phyloP scores from a whole-genome alignment of 768 basidiomycete species.

The Pisolithus microcarpus region DNA sequence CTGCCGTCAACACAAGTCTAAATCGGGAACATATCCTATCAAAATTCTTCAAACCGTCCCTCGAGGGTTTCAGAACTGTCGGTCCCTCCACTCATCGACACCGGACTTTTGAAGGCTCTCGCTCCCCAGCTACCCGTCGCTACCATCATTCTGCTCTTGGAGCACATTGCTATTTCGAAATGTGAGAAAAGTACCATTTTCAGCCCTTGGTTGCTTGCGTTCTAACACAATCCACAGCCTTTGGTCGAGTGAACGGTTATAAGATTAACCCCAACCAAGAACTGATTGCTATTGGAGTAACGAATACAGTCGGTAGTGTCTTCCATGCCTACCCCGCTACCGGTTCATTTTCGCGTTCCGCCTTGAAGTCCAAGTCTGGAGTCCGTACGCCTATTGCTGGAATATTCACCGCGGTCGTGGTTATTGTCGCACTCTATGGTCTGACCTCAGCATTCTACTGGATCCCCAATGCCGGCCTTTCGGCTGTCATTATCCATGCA shows the following conservation, averaged over 20 bases:
- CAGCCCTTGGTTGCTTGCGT: neutral
- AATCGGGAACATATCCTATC: conserved; percentile 70
- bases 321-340: conserved; percentile 95
- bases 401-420: conserved; percentile 75
- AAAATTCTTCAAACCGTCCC: conserved; percentile 80
- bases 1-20: conserved; percentile 51
- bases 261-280: conserved; percentile 93
- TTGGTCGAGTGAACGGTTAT: conserved; percentile 92
- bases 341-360: conserved; percentile 97
- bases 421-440: conserved; percentile 91
- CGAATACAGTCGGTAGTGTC: conserved; percentile 83
- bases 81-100: conserved; percentile 39
- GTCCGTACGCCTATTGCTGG: conserved; percentile 95
- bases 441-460: conserved; percentile 89
- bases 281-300: conserved; percentile 95
- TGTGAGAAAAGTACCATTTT: conserved; percentile 40
- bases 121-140: conserved; percentile 73
- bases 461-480: conserved; percentile 77
- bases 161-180: conserved; percentile 97
- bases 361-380: conserved; percentile 91
- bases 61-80: conserved; percentile 66
- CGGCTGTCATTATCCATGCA: conserved; percentile 92
- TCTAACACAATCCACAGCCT: conserved; percentile 46
- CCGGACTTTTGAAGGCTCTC: conserved; percentile 55
- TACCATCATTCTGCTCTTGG: conserved; percentile 83